Percentiles rank a stretch among this genome's conserved stretches.
Evolutionary conservation across 2,329 filamentous ascomycete species (phyloP).

Genomic region (Monosporascus sp.): DNA sequence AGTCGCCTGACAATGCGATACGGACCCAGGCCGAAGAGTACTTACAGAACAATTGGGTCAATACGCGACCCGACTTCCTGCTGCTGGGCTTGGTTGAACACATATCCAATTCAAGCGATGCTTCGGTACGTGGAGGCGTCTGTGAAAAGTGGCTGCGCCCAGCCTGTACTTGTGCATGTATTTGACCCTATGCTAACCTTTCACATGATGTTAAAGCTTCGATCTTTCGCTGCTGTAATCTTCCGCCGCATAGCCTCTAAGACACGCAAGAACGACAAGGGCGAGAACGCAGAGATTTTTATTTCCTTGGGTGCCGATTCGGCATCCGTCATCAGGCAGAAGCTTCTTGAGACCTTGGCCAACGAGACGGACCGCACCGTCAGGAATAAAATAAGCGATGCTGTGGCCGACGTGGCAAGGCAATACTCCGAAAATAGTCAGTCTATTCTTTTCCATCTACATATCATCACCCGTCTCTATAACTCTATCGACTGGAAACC

Average conservation of each 20-base stretch:
- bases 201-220: conserved; percentile 51
- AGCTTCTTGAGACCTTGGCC: conserved; percentile 72
- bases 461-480: not conserved
- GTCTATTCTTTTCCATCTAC: conserved; percentile 22
- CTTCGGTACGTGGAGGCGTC: conserved; percentile 52
- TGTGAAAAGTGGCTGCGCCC: no score
- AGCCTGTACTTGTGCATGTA: no score
- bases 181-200: conserved; percentile 8
- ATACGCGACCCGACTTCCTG: conserved; percentile 74
- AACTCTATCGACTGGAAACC: no score
- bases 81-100: conserved; percentile 94
- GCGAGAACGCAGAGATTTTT: conserved; percentile 77
- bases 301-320: conserved; percentile 70
- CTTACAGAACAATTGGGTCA: conserved; percentile 85
- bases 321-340: conserved; percentile 73
- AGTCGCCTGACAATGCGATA: conserved; percentile 81
- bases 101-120: conserved; percentile 70
- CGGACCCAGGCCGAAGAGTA: conserved; percentile 86
- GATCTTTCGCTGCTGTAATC: conserved; percentile 87
- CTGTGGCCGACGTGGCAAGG: conserved; percentile 90
- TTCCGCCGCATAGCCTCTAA: conserved; percentile 92
- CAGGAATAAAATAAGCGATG: conserved; percentile 93
- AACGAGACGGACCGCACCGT: conserved; percentile 69
- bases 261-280: conserved; percentile 68
- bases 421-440: conserved; percentile 90